phyloP scores from a whole-genome alignment of 164 flowering plant genomes.

The Macadamia integrifolia region DNA sequence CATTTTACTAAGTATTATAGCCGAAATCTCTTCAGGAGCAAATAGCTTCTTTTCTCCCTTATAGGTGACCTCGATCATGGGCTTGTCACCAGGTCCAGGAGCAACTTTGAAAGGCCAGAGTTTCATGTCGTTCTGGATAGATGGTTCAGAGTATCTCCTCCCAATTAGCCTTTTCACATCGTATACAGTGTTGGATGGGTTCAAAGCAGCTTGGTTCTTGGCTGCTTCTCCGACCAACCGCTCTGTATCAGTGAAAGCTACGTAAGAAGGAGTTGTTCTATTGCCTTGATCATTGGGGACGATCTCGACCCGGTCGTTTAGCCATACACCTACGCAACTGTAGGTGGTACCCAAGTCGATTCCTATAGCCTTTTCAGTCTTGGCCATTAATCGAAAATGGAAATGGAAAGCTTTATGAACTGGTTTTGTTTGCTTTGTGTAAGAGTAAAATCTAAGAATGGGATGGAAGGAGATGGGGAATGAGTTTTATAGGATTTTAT shows the following conservation, averaged over 20 bases:
- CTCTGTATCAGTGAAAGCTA: neutral
- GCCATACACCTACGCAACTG: neutral
- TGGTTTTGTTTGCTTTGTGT: too few species aligned
- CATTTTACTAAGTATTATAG: constrained; percentile 1
- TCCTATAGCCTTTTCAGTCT: neutral
- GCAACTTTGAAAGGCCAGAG: constrained; percentile 8
- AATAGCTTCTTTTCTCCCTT: neutral
- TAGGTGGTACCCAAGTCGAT: neutral
- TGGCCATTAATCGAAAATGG: neutral
- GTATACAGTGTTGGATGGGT: neutral
- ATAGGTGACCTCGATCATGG: neutral
- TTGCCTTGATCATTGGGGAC: neutral
- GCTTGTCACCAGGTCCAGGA: constrained; percentile 1
- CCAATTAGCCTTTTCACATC: constrained; percentile 1
- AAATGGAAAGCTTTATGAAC: too few species aligned
- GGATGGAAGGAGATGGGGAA: too few species aligned
- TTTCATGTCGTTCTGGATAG: constrained; percentile 3
- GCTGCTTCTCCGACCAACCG: constrained; percentile 1
- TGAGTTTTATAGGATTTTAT: too few species aligned
- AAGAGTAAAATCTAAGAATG: too few species aligned
- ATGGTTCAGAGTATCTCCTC: neutral
- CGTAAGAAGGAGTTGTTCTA: neutral
- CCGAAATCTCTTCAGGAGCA: neutral
- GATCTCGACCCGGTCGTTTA: neutral
- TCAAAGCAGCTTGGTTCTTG: neutral